Evolutionary conservation across 805 yeast species (phyloP), one percentile per base, ranked within the genome.

Genomic region (Candida oleophila): DNA sequence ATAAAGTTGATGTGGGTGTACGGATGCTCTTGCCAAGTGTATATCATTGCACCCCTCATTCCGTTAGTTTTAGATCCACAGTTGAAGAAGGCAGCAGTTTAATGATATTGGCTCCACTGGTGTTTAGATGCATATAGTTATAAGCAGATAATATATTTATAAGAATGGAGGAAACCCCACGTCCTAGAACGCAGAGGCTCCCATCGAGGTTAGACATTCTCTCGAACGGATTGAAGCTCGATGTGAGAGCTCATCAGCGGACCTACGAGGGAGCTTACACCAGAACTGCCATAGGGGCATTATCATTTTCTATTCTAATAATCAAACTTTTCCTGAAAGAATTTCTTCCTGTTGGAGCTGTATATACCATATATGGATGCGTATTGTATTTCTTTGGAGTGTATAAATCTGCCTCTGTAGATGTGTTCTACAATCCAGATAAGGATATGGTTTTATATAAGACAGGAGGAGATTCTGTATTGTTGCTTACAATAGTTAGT

Each of bases 261-360:
- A 87, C 95, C 0, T 87, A 86, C 56, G 94, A 87, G 58, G 96
- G 95, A 0, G 91, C 95, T 1, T 87, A 88, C 57, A 72, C 85
- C 21, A 65, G 96, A 44, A 80, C 91, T 0, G 85, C 91, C 18
- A 66, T 88, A 25, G 84, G 87, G 18, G 76, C 83, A 44, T 62
- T 88, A 22, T 77, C 89, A 9, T 83, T 88, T 55, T 74, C 87
- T 3, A 66, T 86, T 28, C 65, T 86, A 46, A 76, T 87, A 15
- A 72, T 87, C 53, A 83, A 85, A 60, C 62, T 87, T 34, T 87
- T 87, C 60, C 71, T 81, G 3, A 67, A 61, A 35, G 87, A 83
- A 54, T 86, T 85, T 58, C 64, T 84, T 43, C 82, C 86, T 1
- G 71, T 87, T 9, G 92, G 90, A 1, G 71, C 82, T 0, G 77